These are phyloP conservation scores for Tricholoma terreum DNA, from an alignment of 768 basidiomycete genomes.

Conservation along the genomic window DNA sequence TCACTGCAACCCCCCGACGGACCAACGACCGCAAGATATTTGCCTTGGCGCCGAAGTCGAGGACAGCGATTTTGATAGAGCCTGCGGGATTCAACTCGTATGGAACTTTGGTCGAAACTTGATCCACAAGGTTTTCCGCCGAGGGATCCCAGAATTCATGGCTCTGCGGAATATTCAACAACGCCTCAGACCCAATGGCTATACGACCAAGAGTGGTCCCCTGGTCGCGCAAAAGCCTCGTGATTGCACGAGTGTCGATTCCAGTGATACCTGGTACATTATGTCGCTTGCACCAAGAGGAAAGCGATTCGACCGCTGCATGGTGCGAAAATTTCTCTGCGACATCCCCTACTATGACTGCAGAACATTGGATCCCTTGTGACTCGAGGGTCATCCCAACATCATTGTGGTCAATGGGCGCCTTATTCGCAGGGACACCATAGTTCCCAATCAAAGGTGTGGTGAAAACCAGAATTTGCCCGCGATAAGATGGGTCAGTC, in stretches of 20 bases:
- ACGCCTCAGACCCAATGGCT: constrained; percentile 73
- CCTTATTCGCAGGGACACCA: constrained; percentile 83
- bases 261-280: constrained; percentile 93
- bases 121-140: constrained; percentile 88
- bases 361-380: constrained; percentile 84
- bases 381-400: constrained; percentile 92
- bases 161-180: constrained; percentile 52
- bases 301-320: constrained; percentile 87
- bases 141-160: constrained; percentile 94
- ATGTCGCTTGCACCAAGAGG: constrained; percentile 90
- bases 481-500: constrained; percentile 98
- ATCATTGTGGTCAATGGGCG: constrained; percentile 68
- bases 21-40: constrained; percentile 94
- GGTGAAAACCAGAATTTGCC: constrained; percentile 98
- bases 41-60: constrained; percentile 97
- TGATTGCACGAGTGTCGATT: constrained; percentile 97
- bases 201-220: constrained; percentile 94
- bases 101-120: constrained; percentile 81
- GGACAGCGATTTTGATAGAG: constrained; percentile 88
- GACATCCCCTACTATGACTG: constrained; percentile 90
- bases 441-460: constrained; percentile 99
- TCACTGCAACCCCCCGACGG: constrained; percentile 86
- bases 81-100: constrained; percentile 87
- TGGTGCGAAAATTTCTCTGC: constrained; percentile 96
- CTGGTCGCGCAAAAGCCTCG: constrained; percentile 88